Conservation (phyloP, 495 filamentous ascomycete species). For the Aspergillus leporis region DNA sequence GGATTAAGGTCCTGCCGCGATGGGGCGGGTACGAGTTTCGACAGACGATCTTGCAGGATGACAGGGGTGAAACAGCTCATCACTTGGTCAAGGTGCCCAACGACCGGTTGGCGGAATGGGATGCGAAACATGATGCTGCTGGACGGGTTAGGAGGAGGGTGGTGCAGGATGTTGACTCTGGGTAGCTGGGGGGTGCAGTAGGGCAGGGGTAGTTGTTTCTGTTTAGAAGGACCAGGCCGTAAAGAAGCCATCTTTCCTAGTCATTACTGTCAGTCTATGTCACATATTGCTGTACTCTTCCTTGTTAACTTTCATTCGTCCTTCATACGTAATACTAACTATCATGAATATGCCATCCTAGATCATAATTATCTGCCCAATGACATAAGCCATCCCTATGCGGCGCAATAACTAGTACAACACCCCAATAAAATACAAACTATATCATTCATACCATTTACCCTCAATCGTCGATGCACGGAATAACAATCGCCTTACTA, state of each 20-base stretch:
- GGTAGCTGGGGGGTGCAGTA: neutral
- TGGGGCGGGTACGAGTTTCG: conserved; percentile 52
- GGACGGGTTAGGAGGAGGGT: conserved; percentile 27
- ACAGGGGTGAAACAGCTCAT: neutral
- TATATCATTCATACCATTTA: no score
- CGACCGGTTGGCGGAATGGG: conserved; percentile 50
- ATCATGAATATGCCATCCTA: neutral
- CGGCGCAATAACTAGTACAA: no score
- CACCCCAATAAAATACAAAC: neutral
- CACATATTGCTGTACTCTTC: neutral
- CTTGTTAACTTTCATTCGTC: no score
- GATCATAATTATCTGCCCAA: neutral
- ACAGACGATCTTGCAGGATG: conserved; percentile 34
- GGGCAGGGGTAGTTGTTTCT: neutral
- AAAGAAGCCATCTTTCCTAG: neutral
- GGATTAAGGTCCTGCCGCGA: conserved; percentile 54
- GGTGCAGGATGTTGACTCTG: neutral
- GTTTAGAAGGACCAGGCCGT: no score
- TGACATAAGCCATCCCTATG: no score
- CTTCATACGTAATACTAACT: neutral
- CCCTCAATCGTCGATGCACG: neutral
- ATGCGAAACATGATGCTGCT: conserved; percentile 56
- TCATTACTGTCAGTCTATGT: neutral
- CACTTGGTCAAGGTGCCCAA: conserved; percentile 50
- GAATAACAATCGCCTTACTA: neutral